Percentiles rank a stretch among this genome's conserved stretches.
Evolutionary conservation across 345 rosid species (phyloP).

Genomic region (Populus euphratica): DNA sequence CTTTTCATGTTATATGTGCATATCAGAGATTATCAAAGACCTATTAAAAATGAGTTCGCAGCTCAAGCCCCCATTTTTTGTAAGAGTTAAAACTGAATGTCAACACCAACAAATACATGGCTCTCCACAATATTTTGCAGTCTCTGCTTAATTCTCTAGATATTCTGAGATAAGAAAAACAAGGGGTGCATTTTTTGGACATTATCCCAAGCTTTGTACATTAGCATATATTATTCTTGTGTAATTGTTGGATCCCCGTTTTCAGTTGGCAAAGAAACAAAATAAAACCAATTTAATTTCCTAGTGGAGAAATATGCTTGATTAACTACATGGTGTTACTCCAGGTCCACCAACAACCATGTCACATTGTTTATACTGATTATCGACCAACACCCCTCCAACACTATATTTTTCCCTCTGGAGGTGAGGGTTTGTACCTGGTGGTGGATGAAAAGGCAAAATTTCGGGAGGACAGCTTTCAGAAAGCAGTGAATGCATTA

Average conservation of each 20-base stretch:
- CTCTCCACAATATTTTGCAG: too few relatives aligned
- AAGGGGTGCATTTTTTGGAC: too few relatives aligned
- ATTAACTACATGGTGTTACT: slow-evolving; percentile 18
- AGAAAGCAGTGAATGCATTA: slow-evolving; percentile 81
- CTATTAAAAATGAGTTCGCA: too few relatives aligned
- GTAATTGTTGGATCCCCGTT: background rate
- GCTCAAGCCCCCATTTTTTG: too few relatives aligned
- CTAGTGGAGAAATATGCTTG: slow-evolving; percentile 12
- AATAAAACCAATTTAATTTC: background rate
- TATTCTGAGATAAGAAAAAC: too few relatives aligned
- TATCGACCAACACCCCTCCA: slow-evolving; percentile 99
- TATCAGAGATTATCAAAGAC: too few relatives aligned
- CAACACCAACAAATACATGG: too few relatives aligned
- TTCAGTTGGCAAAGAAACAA: background rate
- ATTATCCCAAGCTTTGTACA: too few relatives aligned
- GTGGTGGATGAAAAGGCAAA: slow-evolving; percentile 92
- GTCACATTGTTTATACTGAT: slow-evolving; percentile 97
- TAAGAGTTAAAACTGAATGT: too few relatives aligned
- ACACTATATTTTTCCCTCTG: slow-evolving; percentile 92
- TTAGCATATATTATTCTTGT: background rate
- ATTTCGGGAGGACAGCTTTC: slow-evolving; percentile 93
- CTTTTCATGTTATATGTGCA: background rate
- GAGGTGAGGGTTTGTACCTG: slow-evolving; percentile 84
- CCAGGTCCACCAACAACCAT: slow-evolving; percentile 94
- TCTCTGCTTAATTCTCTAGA: too few relatives aligned